Evolutionary conservation across 805 yeast species (phyloP).

Genomic region (Candida insectorum): DNA sequence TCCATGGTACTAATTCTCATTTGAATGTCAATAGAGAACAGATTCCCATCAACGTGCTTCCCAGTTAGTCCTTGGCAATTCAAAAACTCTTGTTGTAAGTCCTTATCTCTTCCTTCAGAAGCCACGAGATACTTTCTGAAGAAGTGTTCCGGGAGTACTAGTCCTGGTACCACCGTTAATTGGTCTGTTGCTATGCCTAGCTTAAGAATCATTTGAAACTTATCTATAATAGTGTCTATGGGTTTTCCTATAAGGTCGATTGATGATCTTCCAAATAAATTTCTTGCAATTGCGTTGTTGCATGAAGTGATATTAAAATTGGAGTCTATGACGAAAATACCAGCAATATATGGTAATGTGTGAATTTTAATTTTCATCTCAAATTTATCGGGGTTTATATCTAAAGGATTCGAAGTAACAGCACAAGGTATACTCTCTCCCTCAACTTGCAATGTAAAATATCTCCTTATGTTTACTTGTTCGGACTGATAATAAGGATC

Average conservation of each 20-base stretch:
- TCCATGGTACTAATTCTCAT: slow-evolving; percentile 62
- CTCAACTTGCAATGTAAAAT: slow-evolving; percentile 52
- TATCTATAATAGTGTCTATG: slow-evolving; percentile 60
- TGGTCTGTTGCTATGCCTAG: slow-evolving; percentile 32
- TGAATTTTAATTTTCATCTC: slow-evolving; percentile 64
- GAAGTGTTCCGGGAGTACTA: slow-evolving; percentile 88
- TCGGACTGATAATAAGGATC: slow-evolving; percentile 16
- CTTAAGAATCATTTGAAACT: slow-evolving; percentile 47
- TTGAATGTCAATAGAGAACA: slow-evolving; percentile 72
- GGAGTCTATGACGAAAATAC: slow-evolving; percentile 68
- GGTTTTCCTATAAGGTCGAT: slow-evolving; percentile 37
- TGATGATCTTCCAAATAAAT: slow-evolving; percentile 68
- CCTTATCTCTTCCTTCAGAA: too few species aligned
- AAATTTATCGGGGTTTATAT: slow-evolving; percentile 36
- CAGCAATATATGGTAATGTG: slow-evolving; percentile 82
- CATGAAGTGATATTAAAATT: slow-evolving; percentile 59
- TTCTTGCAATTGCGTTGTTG: slow-evolving; percentile 74
- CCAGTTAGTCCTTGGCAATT: slow-evolving; percentile 69
- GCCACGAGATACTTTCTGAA: slow-evolving; percentile 74
- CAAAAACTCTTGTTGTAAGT: slow-evolving; percentile 47
- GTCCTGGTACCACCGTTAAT: slow-evolving; percentile 47
- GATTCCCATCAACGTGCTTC: slow-evolving; percentile 64
- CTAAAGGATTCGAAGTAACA: slow-evolving; percentile 56
- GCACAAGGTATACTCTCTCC: slow-evolving; percentile 68
- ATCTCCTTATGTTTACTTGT: slow-evolving; percentile 53